Evolutionary conservation across 2,329 filamentous ascomycete species (phyloP).

Genomic region (Monilinia vaccinii-corymbosi): DNA sequence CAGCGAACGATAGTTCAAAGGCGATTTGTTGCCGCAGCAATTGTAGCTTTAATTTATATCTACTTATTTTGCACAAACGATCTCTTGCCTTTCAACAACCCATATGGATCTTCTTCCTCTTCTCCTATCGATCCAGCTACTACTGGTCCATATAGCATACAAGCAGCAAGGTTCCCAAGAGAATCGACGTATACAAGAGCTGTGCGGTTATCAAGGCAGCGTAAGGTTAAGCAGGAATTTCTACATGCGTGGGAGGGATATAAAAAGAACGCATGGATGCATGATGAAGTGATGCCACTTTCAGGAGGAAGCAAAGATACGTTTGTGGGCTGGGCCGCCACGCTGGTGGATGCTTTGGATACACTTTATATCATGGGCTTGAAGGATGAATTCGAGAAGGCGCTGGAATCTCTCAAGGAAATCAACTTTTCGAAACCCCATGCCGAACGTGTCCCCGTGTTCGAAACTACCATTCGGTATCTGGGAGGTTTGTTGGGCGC

Average conservation of each 20-base stretch:
- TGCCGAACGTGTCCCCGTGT: constrained; percentile 15
- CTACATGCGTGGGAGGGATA: constrained; percentile 61
- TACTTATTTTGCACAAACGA: background rate
- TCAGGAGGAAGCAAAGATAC: constrained; percentile 59
- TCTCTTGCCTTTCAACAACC: background rate
- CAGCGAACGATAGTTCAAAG: background rate
- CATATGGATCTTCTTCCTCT: background rate
- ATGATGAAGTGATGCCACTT: constrained; percentile 74
- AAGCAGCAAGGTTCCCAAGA: constrained; percentile 1
- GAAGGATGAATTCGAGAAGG: constrained; percentile 66
- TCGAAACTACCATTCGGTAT: constrained; percentile 21
- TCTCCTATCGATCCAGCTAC: too few relatives aligned
- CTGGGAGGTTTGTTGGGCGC: constrained; percentile 18
- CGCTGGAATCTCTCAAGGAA: constrained; percentile 49
- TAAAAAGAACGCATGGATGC: constrained; percentile 65
- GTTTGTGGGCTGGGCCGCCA: constrained; percentile 84
- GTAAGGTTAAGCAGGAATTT: constrained; percentile 14
- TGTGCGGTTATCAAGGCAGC: background rate
- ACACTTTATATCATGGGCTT: constrained; percentile 79
- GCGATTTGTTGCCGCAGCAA: background rate
- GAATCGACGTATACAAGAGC: background rate
- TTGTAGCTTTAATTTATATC: background rate
- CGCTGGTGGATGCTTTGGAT: constrained; percentile 70
- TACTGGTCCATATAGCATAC: constrained; percentile 2
- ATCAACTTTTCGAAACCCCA: constrained; percentile 17